Evolutionary conservation across 148 eudicot genomes (phyloP), one percentile per base, ranked within the genome.

Genomic region (Simmondsia chinensis): DNA sequence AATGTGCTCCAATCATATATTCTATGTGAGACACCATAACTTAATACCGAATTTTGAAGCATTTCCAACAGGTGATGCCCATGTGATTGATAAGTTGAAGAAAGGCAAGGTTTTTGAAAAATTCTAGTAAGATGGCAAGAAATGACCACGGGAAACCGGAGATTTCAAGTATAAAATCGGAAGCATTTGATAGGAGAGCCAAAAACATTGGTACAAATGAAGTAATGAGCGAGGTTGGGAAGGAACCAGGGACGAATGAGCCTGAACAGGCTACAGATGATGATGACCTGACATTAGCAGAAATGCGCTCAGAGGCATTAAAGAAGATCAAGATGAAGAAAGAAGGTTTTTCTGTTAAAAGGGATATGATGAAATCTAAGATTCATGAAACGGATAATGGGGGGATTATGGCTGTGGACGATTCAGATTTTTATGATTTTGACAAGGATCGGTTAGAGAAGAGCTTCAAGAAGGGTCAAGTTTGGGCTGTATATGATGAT

Each of bases 401-500:
- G 74, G 94, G 69, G 44, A 69, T 76, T 9, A 73, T 91, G 85
- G 27, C 70, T 0, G 95, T 85, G 40, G 88, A 71, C 37, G 89
- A 91, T 63, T 86, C 89, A 0, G 95, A 85, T 34, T 91, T 82
- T 61, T 77, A 86, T 37, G 86, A 91, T 64, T 91, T 91, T 39
- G 94, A 82, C 36, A 67, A 45, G 56, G 95, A 81, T 42, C 76
- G 94, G 58, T 64, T 61, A 11, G 99, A 68, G 58, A 74, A 61
- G 69, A 76, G 81, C 66, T 86, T 91, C 32, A 77, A 74, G 69
- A 72, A 72, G 59, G 88, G 95, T 27, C 95, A 91, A 60, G 70
- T 85, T 6, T 91, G 99, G 99, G 86, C 99, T 10, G 46, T 79
- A 17, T 91, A 85, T 57, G 99, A 82, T 12, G 93, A 82, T 24